phyloP scores from a whole-genome alignment of 495 filamentous ascomycete genomes.

The Penicillium egyptiacum region DNA sequence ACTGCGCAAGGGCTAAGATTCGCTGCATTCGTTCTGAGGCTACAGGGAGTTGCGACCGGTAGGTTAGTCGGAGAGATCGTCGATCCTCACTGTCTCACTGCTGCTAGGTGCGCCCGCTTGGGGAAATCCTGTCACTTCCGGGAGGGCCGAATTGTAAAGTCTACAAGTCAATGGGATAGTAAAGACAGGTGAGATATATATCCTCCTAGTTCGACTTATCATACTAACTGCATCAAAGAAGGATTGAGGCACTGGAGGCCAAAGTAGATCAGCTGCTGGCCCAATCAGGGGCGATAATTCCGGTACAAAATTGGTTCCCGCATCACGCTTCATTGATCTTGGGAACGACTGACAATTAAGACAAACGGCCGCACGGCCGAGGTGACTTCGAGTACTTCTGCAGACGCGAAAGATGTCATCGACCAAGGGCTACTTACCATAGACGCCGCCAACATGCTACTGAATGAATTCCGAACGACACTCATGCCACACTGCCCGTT shows the following conservation, averaged over 20 bases:
- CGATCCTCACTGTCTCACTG: background rate
- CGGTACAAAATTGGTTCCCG: background rate
- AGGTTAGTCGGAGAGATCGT: background rate
- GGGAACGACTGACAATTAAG: too few relatives aligned
- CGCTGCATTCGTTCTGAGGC: constrained; percentile 14
- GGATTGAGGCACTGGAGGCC: constrained; percentile 19
- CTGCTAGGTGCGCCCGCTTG: constrained; percentile 17
- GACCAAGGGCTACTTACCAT: too few relatives aligned
- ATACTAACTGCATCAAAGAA: constrained; percentile 4
- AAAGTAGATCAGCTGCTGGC: constrained; percentile 21
- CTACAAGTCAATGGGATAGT: background rate
- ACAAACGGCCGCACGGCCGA: too few relatives aligned
- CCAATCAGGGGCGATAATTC: background rate
- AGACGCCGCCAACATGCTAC: too few relatives aligned
- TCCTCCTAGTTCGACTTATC: background rate
- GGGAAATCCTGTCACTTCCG: constrained; percentile 20
- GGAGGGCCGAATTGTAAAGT: background rate
- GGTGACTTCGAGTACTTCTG: too few relatives aligned
- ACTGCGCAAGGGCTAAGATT: constrained; percentile 25
- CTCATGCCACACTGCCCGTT: too few relatives aligned
- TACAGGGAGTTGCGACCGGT: constrained; percentile 18
- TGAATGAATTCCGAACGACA: too few relatives aligned
- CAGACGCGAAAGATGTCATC: too few relatives aligned
- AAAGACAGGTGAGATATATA: background rate
- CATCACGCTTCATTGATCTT: too few relatives aligned